Conservation (phyloP, 2,329 filamentous ascomycete species). For the Mariannaea sp. region DNA sequence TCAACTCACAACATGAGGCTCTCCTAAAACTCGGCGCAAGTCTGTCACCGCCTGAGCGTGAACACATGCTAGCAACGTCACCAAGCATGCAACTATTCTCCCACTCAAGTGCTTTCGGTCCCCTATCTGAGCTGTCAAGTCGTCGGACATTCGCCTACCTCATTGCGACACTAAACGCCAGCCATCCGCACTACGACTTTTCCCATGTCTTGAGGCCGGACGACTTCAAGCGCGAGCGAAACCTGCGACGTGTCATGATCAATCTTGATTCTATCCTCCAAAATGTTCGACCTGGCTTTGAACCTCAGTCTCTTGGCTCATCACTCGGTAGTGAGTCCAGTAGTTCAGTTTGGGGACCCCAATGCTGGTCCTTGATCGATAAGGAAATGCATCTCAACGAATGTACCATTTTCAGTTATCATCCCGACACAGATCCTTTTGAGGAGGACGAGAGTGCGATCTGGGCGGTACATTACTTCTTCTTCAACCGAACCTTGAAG, state of each 20-base stretch:
- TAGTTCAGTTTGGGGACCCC: slow-evolving; percentile 79
- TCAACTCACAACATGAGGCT: slow-evolving; percentile 90
- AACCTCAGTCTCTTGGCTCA: slow-evolving; percentile 50
- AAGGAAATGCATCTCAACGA: slow-evolving; percentile 92
- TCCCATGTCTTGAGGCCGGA: slow-evolving; percentile 86
- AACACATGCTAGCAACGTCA: slow-evolving; percentile 69
- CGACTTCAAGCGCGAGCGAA: slow-evolving; percentile 87
- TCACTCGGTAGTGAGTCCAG: slow-evolving; percentile 52
- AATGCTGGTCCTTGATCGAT: slow-evolving; percentile 91
- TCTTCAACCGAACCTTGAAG: slow-evolving; percentile 92
- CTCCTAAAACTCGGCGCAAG: slow-evolving; percentile 85
- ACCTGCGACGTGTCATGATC: slow-evolving; percentile 80
- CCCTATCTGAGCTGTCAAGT: slow-evolving; percentile 84
- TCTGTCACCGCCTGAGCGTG: slow-evolving; percentile 80
- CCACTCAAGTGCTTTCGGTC: slow-evolving; percentile 88
- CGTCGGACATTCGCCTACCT: slow-evolving; percentile 93
- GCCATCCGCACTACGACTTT: slow-evolving; percentile 91
- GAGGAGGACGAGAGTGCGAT: slow-evolving; percentile 91
- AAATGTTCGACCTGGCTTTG: slow-evolving; percentile 74
- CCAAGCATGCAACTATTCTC: slow-evolving; percentile 66
- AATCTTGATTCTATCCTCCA: slow-evolving; percentile 86
- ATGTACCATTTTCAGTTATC: slow-evolving; percentile 88
- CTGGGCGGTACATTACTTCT: slow-evolving; percentile 96
- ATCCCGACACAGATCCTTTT: slow-evolving; percentile 87
- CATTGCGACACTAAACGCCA: slow-evolving; percentile 95